These are phyloP conservation scores for Eucalyptus caleyi DNA, from an alignment of 345 rosid genomes.

Conservation along the genomic window DNA sequence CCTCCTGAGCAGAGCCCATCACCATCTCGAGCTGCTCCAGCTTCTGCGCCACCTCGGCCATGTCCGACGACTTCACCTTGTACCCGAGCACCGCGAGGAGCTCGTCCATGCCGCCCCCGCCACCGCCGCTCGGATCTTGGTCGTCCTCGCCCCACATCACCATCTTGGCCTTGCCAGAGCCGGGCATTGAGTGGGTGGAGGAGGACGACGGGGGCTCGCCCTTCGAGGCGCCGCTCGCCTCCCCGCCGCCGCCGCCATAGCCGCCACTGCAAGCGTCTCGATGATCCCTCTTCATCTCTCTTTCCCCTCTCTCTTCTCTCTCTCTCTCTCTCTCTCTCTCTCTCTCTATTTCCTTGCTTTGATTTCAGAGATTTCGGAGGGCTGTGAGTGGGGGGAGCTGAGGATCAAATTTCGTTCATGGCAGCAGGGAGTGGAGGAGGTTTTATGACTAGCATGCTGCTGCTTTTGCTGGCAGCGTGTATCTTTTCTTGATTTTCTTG, in stretches of 20 bases:
- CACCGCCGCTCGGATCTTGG: slow-evolving; percentile 17
- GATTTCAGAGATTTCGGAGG: background rate
- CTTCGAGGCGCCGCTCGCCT: background rate
- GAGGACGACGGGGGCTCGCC: background rate
- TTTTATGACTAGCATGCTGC: background rate
- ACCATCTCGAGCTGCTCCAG: slow-evolving; percentile 83
- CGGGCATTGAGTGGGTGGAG: background rate
- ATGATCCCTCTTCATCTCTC: slow-evolving; percentile 47
- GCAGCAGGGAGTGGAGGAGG: background rate
- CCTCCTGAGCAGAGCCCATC: slow-evolving; percentile 50
- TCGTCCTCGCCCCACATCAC: slow-evolving; percentile 19
- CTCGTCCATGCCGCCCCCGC: slow-evolving; percentile 79
- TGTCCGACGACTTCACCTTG: slow-evolving; percentile 67
- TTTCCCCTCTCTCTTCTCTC: background rate
- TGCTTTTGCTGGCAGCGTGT: background rate
- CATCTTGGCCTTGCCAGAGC: slow-evolving; percentile 18
- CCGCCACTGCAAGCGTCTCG: slow-evolving; percentile 12
- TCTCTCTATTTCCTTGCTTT: background rate
- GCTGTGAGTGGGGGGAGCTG: background rate
- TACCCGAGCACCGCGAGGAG: slow-evolving; percentile 70
- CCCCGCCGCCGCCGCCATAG: background rate
- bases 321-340: background rate
- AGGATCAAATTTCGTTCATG: background rate
- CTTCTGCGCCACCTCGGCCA: slow-evolving; percentile 87
- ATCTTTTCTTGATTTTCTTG: background rate